Percentiles rank a stretch among this genome's conserved stretches.
Evolutionary conservation across 805 yeast genomes (phyloP).

Genomic region (Hemisphaericaspora nanyangensis): DNA sequence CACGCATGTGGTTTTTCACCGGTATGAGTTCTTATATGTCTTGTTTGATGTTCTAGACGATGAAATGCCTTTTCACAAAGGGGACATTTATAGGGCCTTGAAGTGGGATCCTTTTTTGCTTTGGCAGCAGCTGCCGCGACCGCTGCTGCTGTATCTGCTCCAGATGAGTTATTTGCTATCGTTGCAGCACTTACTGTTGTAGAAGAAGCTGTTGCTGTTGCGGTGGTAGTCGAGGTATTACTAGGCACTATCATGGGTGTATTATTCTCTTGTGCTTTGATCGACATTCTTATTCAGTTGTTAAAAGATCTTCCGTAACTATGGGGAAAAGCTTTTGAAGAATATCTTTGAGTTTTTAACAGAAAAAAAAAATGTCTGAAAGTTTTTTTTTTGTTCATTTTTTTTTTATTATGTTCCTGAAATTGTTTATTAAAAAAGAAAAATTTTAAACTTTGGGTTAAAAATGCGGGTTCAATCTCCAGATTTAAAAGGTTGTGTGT

Average conservation of each 20-base stretch:
- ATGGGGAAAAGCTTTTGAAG: too few species aligned
- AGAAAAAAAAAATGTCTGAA: too few species aligned
- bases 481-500: too few species aligned
- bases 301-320: too few species aligned
- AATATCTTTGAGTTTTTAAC: too few species aligned
- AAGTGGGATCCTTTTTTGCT: constrained; percentile 20
- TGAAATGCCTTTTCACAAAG: constrained; percentile 73
- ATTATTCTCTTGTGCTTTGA: neutral
- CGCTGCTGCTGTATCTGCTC: neutral
- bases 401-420: too few species aligned
- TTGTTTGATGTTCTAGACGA: constrained; percentile 71
- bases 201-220: neutral
- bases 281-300: neutral
- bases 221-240: neutral
- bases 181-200: neutral
- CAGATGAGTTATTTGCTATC: neutral
- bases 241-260: neutral
- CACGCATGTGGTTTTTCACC: constrained; percentile 83
- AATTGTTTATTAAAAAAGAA: too few species aligned
- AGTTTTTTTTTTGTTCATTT: too few species aligned
- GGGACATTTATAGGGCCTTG: constrained; percentile 68
- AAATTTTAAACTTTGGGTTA: too few species aligned
- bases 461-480: too few species aligned
- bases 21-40: constrained; percentile 77
- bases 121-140: constrained; percentile 5